These are phyloP conservation scores for Debaryomyces sp. DNA, from an alignment of 1,139 yeast genomes.

Conservation along the genomic window DNA sequence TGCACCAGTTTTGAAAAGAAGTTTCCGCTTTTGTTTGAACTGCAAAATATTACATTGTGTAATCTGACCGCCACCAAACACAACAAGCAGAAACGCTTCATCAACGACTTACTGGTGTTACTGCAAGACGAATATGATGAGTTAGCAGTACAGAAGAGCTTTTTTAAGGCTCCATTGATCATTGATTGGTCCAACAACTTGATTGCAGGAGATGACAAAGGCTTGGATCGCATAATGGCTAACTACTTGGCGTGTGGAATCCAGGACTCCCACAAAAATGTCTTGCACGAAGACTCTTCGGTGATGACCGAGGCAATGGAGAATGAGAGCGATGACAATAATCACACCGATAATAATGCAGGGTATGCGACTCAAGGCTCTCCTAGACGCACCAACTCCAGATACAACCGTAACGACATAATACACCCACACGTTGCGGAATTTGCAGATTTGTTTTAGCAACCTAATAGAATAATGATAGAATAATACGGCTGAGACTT, in stretches of 20 bases:
- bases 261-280: constrained; percentile 25
- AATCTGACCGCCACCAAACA: constrained; percentile 14
- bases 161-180: constrained; percentile 44
- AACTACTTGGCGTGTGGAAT: constrained; percentile 45
- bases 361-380: constrained; percentile 2
- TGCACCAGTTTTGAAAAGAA: constrained; percentile 29
- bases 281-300: constrained; percentile 34
- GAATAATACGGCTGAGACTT: neutral
- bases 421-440: constrained; percentile 51
- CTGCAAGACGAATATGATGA: constrained; percentile 23
- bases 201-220: constrained; percentile 52
- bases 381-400: constrained; percentile 2
- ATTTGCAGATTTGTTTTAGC: constrained; percentile 49
- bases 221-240: constrained; percentile 46
- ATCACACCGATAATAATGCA: constrained; percentile 1
- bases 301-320: constrained; percentile 47
- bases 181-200: constrained; percentile 59
- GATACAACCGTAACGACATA: constrained; percentile 6
- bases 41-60: constrained; percentile 13
- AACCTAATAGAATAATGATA: constrained; percentile 7
- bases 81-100: constrained; percentile 16
- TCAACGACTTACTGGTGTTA: constrained; percentile 26
- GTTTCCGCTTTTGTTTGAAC: constrained; percentile 21
- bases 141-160: constrained; percentile 8
- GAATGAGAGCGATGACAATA: neutral